These are phyloP conservation scores for Xerocomus brunneocitrinus DNA, from an alignment of 768 basidiomycete genomes.

Conservation along the genomic window DNA sequence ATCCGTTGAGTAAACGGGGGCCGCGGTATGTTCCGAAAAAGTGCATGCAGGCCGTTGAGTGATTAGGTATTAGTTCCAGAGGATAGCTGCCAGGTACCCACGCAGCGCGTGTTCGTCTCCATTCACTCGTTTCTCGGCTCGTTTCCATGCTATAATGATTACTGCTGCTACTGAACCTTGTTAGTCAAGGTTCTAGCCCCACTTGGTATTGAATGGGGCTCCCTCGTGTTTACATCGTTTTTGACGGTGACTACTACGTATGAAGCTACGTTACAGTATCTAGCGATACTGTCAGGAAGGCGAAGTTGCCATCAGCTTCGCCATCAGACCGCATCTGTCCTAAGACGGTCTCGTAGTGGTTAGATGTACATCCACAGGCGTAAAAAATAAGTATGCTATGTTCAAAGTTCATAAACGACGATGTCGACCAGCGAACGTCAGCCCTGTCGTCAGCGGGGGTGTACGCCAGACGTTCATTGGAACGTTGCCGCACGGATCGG, in stretches of 20 bases:
- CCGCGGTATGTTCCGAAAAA: constrained; percentile 4
- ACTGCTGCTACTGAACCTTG: constrained; percentile 18
- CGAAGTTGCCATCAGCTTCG: constrained; percentile 9
- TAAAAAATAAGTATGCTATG: constrained; percentile 20
- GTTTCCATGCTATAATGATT: constrained; percentile 11
- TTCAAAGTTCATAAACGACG: constrained; percentile 9
- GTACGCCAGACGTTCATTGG: constrained; percentile 13
- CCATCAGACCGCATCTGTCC: constrained; percentile 1
- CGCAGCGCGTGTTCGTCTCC: constrained; percentile 18
- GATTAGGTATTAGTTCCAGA: constrained; percentile 7
- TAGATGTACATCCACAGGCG: constrained; percentile 7
- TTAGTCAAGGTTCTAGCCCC: constrained; percentile 23
- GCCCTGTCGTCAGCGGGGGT: constrained; percentile 5
- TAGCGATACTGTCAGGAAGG: constrained; percentile 7
- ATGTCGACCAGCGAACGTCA: constrained; percentile 22
- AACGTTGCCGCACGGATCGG: constrained; percentile 30
- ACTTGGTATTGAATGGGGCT: constrained; percentile 14
- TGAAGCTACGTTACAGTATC: constrained; percentile 15
- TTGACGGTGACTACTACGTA: constrained; percentile 19
- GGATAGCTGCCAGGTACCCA: background rate
- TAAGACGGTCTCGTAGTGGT: constrained; percentile 8
- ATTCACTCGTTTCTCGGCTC: constrained; percentile 7
- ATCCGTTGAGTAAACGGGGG: constrained; percentile 7
- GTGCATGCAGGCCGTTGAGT: background rate
- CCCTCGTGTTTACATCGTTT: constrained; percentile 29